phyloP scores from a whole-genome alignment of 768 basidiomycete genomes.

The Cantharellus anzutake region DNA sequence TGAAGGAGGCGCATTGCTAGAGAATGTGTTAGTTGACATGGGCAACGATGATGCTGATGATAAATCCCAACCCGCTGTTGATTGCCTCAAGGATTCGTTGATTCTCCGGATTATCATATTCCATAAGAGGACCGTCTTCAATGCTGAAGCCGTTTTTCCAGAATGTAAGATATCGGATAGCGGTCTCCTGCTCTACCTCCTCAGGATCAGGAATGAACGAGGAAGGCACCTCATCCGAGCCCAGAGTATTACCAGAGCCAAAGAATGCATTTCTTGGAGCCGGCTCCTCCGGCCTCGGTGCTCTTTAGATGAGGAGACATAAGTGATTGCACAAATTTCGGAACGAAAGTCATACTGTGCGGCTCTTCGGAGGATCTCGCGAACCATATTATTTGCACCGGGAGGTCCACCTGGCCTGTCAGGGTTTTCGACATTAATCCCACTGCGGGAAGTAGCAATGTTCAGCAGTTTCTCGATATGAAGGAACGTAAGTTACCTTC shows the following conservation, averaged over 20 bases:
- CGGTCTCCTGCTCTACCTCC: slow-evolving; percentile 30
- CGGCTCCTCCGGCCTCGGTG: not conserved
- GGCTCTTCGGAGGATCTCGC: slow-evolving; percentile 62
- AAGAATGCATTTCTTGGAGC: slow-evolving; percentile 25
- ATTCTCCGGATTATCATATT: slow-evolving; percentile 64
- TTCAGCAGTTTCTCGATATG: not conserved
- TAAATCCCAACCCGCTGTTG: slow-evolving; percentile 42
- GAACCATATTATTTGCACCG: slow-evolving; percentile 37
- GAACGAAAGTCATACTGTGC: slow-evolving; percentile 37
- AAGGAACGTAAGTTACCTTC: slow-evolving; percentile 34
- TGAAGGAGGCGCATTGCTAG: slow-evolving; percentile 57
- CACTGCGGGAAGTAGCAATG: slow-evolving; percentile 27
- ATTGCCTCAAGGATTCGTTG: slow-evolving; percentile 53
- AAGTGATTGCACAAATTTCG: not conserved
- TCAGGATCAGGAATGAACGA: slow-evolving; percentile 53
- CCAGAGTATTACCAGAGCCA: slow-evolving; percentile 69
- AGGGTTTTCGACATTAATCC: slow-evolving; percentile 78
- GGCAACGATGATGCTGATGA: not conserved
- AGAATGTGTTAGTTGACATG: not conserved
- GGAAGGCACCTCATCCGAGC: slow-evolving; percentile 77
- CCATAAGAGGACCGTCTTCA: slow-evolving; percentile 70
- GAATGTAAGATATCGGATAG: slow-evolving; percentile 62
- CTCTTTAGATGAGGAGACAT: not conserved
- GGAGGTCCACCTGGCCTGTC: slow-evolving; percentile 27
- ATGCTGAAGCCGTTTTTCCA: slow-evolving; percentile 90